Evolutionary conservation across 257 asterid genomes (phyloP).

Genomic region (Galeopsis tetrahit): DNA sequence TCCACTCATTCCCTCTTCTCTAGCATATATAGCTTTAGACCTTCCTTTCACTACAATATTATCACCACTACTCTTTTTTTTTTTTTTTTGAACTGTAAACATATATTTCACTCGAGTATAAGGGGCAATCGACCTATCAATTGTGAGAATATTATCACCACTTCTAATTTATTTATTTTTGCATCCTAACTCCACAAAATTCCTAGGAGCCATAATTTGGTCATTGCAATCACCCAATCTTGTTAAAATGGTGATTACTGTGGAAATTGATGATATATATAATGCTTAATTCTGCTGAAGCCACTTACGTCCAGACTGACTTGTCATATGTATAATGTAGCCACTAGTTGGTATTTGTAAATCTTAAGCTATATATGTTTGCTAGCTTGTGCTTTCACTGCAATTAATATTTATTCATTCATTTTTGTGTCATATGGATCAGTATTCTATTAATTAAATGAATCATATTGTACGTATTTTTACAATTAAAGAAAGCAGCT

Average conservation of each 20-base stretch:
- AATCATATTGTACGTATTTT: too few relatives aligned
- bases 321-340: constrained; percentile 23
- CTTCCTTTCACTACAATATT: constrained; percentile 11
- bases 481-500: too few relatives aligned
- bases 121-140: too few relatives aligned
- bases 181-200: constrained; percentile 15
- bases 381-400: too few relatives aligned
- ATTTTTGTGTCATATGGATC: too few relatives aligned
- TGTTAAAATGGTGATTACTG: constrained; percentile 32
- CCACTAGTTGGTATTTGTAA: constrained; percentile 27
- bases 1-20: constrained; percentile 23
- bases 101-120: too few relatives aligned
- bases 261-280: constrained; percentile 27
- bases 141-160: constrained; percentile 13
- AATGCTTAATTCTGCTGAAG: constrained; percentile 38
- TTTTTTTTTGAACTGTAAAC: not conserved
- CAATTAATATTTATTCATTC: too few relatives aligned
- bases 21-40: constrained; percentile 27
- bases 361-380: not conserved
- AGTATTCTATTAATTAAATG: too few relatives aligned
- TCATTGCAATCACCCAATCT: constrained; percentile 30
- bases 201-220: constrained; percentile 18
- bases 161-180: constrained; percentile 5
- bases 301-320: constrained; percentile 39
- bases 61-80: constrained; percentile 21